phyloP scores from a whole-genome alignment of 176 grass and related monocot species.

The Aegilops bicornis region DNA sequence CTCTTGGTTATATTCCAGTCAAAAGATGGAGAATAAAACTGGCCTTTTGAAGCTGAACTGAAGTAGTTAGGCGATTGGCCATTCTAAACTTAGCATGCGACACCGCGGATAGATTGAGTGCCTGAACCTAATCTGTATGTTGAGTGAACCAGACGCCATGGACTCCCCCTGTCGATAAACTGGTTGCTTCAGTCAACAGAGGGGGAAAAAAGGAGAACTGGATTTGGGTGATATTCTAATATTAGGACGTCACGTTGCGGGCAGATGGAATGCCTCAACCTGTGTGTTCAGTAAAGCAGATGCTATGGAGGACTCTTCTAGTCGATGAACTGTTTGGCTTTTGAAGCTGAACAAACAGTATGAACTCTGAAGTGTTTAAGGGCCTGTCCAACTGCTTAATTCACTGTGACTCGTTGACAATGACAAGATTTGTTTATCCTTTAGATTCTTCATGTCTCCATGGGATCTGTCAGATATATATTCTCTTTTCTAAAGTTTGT shows the following conservation, averaged over 20 bases:
- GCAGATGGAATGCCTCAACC: neutral
- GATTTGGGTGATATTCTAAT: neutral
- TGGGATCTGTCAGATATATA: constrained; percentile 25
- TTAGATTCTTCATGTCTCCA: constrained; percentile 33
- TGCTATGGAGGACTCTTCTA: neutral
- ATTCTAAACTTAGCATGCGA: neutral
- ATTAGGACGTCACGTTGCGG: neutral
- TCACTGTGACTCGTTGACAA: neutral
- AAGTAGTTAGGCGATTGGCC: neutral
- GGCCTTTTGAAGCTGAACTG: neutral
- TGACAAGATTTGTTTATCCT: neutral
- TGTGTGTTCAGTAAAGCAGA: neutral
- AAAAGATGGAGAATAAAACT: neutral
- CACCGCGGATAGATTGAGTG: neutral
- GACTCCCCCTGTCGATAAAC: neutral
- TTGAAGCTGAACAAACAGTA: neutral
- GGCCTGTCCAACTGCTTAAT: neutral
- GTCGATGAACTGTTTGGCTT: neutral
- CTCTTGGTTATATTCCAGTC: neutral
- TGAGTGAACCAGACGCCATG: neutral
- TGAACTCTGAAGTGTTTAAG: neutral
- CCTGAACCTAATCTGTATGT: neutral
- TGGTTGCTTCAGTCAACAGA: neutral
- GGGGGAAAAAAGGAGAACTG: no score
- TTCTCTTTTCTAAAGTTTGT: neutral